phyloP scores from a whole-genome alignment of 192 early-diverging fungal genomes.

The Backusella mclennaniae region DNA sequence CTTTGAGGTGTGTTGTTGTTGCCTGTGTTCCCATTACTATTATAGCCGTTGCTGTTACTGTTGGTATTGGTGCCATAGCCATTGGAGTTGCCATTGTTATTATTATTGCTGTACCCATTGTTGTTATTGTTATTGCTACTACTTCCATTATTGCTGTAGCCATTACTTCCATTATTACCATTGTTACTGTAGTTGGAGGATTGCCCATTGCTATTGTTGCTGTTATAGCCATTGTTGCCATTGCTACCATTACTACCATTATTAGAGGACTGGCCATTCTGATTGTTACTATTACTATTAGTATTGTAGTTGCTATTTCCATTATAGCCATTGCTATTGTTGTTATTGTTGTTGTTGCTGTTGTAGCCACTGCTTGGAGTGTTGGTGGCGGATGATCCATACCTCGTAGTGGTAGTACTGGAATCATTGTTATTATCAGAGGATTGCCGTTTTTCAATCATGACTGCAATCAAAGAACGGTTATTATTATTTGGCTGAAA shows the following conservation, averaged over 20 bases:
- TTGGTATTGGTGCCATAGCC: not conserved
- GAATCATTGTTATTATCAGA: conserved; percentile 4
- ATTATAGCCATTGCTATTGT: not conserved
- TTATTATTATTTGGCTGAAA: not conserved
- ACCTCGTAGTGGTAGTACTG: not conserved
- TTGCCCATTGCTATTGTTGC: not conserved
- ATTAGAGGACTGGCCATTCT: not conserved
- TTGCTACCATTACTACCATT: not conserved
- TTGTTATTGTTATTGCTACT: not conserved
- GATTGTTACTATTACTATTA: not conserved
- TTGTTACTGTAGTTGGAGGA: not conserved
- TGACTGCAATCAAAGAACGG: not conserved
- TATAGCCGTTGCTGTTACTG: not conserved
- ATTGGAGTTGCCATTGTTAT: not conserved
- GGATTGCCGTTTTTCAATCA: not conserved
- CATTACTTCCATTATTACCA: not conserved
- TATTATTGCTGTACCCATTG: not conserved
- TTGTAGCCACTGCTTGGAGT: not conserved
- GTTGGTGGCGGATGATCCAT: not conserved
- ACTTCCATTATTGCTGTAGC: not conserved
- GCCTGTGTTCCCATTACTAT: not conserved
- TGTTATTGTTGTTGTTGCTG: not conserved
- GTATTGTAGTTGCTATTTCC: not conserved
- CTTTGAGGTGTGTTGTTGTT: not conserved
- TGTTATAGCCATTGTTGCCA: not conserved